Percentiles rank a stretch among this genome's conserved stretches.
These are phyloP conservation scores for Paragyromitra xinjiangensis DNA, from an alignment of 495 filamentous ascomycete genomes.

Conservation along the genomic window DNA sequence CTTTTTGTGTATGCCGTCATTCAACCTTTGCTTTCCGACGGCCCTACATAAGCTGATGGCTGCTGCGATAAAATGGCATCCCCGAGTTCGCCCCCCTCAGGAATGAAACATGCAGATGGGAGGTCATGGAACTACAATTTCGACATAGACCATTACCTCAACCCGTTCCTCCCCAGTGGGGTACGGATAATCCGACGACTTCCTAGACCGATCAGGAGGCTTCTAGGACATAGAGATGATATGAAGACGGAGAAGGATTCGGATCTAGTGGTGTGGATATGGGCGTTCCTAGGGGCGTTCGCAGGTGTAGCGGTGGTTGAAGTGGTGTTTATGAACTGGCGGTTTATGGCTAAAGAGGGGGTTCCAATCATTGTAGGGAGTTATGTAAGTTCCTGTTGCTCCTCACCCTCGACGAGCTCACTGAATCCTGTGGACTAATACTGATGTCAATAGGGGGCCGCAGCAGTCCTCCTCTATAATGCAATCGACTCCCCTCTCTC, in stretches of 20 bases:
- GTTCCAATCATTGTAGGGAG: conserved; percentile 65
- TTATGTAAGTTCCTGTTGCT: conserved; percentile 60
- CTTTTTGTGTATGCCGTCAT: conserved; percentile 26
- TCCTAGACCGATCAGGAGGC: conserved; percentile 63
- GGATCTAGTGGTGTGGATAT: conserved; percentile 64
- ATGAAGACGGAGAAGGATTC: conserved; percentile 58
- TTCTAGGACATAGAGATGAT: conserved; percentile 64
- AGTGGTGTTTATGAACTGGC: conserved; percentile 59
- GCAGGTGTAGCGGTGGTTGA: conserved; percentile 63
- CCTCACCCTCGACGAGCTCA: too few species aligned
- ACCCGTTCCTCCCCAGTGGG: conserved; percentile 67
- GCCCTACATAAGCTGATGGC: not conserved
- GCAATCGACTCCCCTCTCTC: conserved; percentile 82
- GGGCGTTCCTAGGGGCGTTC: conserved; percentile 67
- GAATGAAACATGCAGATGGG: conserved; percentile 28
- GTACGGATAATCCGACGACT: conserved; percentile 61
- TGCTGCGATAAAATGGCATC: conserved; percentile 1
- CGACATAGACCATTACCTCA: conserved; percentile 73
- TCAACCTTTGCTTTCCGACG: not conserved
- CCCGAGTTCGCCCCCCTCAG: not conserved
- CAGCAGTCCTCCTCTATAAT: conserved; percentile 78
- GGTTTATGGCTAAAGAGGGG: conserved; percentile 57
- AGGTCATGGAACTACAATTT: conserved; percentile 60
- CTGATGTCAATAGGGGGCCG: conserved; percentile 68
- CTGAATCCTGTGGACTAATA: not conserved